Base-by-base conservation (phyloP, 2,329 filamentous ascomycete species). In the Fusarium tupiense region DNA sequence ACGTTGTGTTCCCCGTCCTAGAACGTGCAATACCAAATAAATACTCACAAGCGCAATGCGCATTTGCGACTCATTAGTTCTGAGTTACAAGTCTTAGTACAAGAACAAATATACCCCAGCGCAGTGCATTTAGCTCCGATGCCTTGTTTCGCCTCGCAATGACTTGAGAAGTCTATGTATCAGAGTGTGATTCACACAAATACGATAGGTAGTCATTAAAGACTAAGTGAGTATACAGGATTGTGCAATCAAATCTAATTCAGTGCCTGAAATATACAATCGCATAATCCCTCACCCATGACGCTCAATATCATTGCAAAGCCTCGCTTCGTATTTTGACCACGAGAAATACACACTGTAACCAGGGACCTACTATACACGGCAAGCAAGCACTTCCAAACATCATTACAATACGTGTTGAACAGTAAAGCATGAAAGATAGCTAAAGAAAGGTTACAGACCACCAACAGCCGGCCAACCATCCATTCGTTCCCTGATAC, bases 381-480 rank as follows among this genome's bases (percentile, higher is more conserved):
- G 40, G 20, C 24, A 29, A 35, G 40, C 13, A 44, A 44, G 44
- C 37, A 38, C 47, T 40, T 31, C 46, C 26, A 63, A 56, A 44
- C 50, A 52, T 71, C 52, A 71, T 63, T 61, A 70, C 67, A 71
- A 61, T 61, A 71, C 58, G 47, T 64, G 59, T 63, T 70, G 52
- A 43, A 61, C 54, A 69, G 67, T 58, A 58, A 65, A 49, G 50
- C 72, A 66, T 61, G 37, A 72, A 66, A 69, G 72, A 54, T 71
- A 73, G 38, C 59, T 69, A 70, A 70, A 73, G 53, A 65, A 73
- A 57, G 72, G 56, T 49, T 53, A 65, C 63, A 61, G 26, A 61
- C 59, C 49, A 52, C 64, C 58, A 44, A 61, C 61, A 61, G 37
- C 58, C 72, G 52, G 54, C 69, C 44, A 59, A 57, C 66, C 65